Conservation (phyloP, 805 yeast species). For the Candida dendrica region DNA sequence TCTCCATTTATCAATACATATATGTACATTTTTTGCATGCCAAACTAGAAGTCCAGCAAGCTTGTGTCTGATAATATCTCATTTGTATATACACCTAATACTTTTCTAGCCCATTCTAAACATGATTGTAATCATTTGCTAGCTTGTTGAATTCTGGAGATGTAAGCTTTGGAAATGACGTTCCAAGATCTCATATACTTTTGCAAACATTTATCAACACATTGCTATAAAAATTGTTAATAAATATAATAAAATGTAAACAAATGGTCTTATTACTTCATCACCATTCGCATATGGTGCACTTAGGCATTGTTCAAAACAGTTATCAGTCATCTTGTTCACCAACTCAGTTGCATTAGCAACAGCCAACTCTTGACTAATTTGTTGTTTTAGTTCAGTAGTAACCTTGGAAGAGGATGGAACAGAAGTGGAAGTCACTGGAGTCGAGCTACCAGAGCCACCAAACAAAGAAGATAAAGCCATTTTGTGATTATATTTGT, state of each 20-base stretch:
- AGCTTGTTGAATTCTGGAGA: conserved; percentile 61
- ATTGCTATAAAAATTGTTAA: conserved; percentile 24
- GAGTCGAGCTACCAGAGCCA: conserved; percentile 17
- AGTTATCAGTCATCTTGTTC: conserved; percentile 76
- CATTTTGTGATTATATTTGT: conserved; percentile 6
- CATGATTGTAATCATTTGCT: background rate
- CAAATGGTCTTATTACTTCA: conserved; percentile 31
- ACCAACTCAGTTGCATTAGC: conserved; percentile 87
- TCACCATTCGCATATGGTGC: conserved; percentile 56
- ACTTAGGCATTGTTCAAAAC: conserved; percentile 71
- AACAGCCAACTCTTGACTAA: conserved; percentile 79
- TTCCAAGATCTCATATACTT: conserved; percentile 94
- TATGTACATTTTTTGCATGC: too few species aligned
- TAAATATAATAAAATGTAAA: background rate
- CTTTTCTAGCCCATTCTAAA: too few species aligned
- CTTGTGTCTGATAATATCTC: too few species aligned
- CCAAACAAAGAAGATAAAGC: conserved; percentile 23
- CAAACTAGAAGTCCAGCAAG: too few species aligned
- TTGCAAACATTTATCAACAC: conserved; percentile 72
- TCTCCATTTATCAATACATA: too few species aligned
- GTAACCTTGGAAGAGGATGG: conserved; percentile 37
- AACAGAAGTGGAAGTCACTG: conserved; percentile 17
- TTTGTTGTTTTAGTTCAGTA: conserved; percentile 59
- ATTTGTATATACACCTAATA: background rate
- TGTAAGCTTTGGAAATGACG: conserved; percentile 67